phyloP scores from a whole-genome alignment of 1,284 basidiomycete species.

The Melampsora abietis-canadensis region DNA sequence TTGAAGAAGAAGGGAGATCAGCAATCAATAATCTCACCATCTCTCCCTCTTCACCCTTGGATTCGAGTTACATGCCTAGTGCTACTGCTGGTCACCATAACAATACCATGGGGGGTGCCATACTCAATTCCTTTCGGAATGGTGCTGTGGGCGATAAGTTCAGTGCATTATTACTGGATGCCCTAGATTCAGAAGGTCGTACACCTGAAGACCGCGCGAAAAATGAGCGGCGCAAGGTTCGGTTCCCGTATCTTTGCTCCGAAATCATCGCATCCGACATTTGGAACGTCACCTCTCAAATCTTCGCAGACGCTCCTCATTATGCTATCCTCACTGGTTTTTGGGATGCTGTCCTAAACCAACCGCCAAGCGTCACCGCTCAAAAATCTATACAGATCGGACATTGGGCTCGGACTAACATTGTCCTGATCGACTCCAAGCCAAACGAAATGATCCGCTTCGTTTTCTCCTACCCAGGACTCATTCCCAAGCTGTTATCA shows the following conservation, averaged over 20 bases:
- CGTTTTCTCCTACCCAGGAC: conserved; percentile 74
- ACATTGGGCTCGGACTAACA: conserved; percentile 52
- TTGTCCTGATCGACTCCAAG: conserved; percentile 44
- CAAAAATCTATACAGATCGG: conserved; percentile 48
- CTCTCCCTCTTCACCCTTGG: conserved; percentile 40
- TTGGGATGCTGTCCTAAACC: conserved; percentile 87
- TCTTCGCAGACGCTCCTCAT: conserved; percentile 68
- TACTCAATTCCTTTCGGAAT: conserved; percentile 46
- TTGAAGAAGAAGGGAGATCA: conserved; percentile 48
- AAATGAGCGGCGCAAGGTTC: conserved; percentile 40
- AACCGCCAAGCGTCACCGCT: conserved; percentile 57
- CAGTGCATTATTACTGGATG: not conserved
- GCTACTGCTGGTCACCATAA: conserved; percentile 8
- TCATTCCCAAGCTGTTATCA: conserved; percentile 76
- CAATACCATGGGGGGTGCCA: conserved; percentile 41
- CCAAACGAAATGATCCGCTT: conserved; percentile 78
- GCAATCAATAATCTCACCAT: conserved; percentile 46
- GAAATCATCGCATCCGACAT: conserved; percentile 95
- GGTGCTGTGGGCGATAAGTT: conserved; percentile 44
- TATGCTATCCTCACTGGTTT: conserved; percentile 68
- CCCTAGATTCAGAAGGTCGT: conserved; percentile 56
- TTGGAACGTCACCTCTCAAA: conserved; percentile 88
- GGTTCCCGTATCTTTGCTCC: conserved; percentile 85
- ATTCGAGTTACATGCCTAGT: conserved; percentile 69
- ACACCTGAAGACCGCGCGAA: conserved; percentile 41